Base-by-base conservation (phyloP, 129 eudicot species). In the Pseudognaphalium luteoalbum region DNA sequence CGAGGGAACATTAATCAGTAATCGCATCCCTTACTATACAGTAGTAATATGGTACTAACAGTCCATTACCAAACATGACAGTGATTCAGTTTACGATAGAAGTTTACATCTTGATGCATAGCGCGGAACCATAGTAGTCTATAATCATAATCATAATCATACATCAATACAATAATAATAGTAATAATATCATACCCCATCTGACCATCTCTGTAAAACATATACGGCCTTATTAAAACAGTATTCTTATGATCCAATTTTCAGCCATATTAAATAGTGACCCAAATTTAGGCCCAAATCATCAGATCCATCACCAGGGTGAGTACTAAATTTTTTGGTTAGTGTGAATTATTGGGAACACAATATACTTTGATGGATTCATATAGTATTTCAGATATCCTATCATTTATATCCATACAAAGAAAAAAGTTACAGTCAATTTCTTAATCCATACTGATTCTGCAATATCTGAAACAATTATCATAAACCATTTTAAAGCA, bases 341-440 rank as follows among this genome's bases (percentile, higher is more conserved):
- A 41, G 14, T 9, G 47, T 9, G 10, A 41, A 0, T 12, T 3
- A 47, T 47, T 17, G 14, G 14, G 2, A 44, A 47, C 54, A 14
- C 54, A 47, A 47, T 47, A 47, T 29, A 14, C 41, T 32, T 64
- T 16, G 44, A 64, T 34, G 33, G 32, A 32, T 5, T 39, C 9
- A 44, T 21, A 73, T 60, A 51, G 15, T 57, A 57, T 72, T 20
- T 73, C 68, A 59, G 19, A 72, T 30, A 56, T 21, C 11, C 56
- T 58, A 56, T 58, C 58, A 35, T 22, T 73, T 52, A 51, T 3
- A 32, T 73, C 29, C 70, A 61, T 34, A 73, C 42, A 39, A 28
- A 34, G 6, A 47, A 47, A 11, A 47, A 47, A 20, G 30, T 20
- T 10, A 73, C 69, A 14, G 62, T 58, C 16, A 37, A 73, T 16